Evolutionary conservation across 257 asterid genomes (phyloP).

Genomic region (Leonotis leonurus): DNA sequence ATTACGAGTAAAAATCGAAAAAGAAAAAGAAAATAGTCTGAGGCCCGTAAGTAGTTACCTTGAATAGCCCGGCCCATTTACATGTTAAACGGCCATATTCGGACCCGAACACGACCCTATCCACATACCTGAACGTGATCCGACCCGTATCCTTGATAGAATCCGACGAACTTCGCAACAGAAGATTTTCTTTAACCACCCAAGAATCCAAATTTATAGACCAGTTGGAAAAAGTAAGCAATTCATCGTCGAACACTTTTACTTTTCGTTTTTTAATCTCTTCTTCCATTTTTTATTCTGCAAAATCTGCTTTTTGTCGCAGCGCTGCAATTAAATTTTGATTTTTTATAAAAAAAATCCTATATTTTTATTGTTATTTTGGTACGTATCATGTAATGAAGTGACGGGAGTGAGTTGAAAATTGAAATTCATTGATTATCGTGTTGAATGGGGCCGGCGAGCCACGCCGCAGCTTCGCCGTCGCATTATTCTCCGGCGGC

Average conservation of each 20-base stretch:
- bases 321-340: neutral
- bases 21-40: too few species aligned
- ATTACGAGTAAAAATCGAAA: too few species aligned
- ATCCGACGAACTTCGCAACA: neutral
- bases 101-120: neutral
- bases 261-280: neutral
- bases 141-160: neutral
- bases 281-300: neutral
- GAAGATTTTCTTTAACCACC: neutral
- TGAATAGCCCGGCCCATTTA: neutral
- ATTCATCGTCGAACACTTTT: neutral
- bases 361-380: neutral
- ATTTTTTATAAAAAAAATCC: neutral
- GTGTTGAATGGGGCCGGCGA: conserved; percentile 46
- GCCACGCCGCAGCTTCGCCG: conserved; percentile 30
- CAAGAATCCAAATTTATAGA: neutral
- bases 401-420: conserved; percentile 19
- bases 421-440: neutral
- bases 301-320: neutral
- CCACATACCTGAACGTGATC: neutral
- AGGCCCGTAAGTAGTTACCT: too few species aligned
- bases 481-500: conserved; percentile 35
- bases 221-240: neutral
- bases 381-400: neutral
- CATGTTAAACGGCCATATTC: neutral